A percentile compares a stretch with the other conserved stretches of the same genome.
Evolutionary conservation across 2,329 filamentous ascomycete species (phyloP).

Genomic region (Incumbomyces lentus): DNA sequence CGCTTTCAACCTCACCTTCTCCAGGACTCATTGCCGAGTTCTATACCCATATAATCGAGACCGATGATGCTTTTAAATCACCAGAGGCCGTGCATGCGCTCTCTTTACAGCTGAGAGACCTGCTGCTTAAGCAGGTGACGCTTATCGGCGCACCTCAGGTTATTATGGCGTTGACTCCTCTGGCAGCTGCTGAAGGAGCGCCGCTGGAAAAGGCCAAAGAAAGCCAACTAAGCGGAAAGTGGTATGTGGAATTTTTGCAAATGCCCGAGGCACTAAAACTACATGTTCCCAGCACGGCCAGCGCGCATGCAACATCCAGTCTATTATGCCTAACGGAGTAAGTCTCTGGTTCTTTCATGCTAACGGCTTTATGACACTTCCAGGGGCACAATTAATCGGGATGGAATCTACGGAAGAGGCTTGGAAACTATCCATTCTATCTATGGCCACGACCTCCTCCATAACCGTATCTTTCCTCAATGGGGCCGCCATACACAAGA

Average conservation of each 20-base stretch:
- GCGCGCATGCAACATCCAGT: no score
- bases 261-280: neutral
- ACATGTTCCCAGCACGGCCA: no score
- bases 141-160: slow-evolving; percentile 26
- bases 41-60: slow-evolving; percentile 21
- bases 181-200: slow-evolving; percentile 22
- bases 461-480: slow-evolving; percentile 22
- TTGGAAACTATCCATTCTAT: slow-evolving; percentile 23
- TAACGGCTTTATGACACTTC: neutral
- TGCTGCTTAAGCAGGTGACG: slow-evolving; percentile 26
- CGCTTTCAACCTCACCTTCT: slow-evolving; percentile 21
- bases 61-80: slow-evolving; percentile 10
- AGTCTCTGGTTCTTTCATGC: no score
- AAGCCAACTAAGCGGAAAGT: slow-evolving; percentile 11
- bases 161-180: slow-evolving; percentile 22
- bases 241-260: slow-evolving; percentile 8
- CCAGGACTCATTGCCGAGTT: slow-evolving; percentile 22
- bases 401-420: slow-evolving; percentile 21
- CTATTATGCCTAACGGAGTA: no score
- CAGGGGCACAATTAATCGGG: slow-evolving; percentile 20
- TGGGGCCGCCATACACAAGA: slow-evolving; percentile 26
- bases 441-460: slow-evolving; percentile 22
- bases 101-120: slow-evolving; percentile 20
- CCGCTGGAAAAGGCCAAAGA: slow-evolving; percentile 15
- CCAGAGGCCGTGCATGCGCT: slow-evolving; percentile 9